Evolutionary conservation across 1,284 basidiomycete genomes (phyloP).

Genomic region (Sanguinoderma infundibulare): DNA sequence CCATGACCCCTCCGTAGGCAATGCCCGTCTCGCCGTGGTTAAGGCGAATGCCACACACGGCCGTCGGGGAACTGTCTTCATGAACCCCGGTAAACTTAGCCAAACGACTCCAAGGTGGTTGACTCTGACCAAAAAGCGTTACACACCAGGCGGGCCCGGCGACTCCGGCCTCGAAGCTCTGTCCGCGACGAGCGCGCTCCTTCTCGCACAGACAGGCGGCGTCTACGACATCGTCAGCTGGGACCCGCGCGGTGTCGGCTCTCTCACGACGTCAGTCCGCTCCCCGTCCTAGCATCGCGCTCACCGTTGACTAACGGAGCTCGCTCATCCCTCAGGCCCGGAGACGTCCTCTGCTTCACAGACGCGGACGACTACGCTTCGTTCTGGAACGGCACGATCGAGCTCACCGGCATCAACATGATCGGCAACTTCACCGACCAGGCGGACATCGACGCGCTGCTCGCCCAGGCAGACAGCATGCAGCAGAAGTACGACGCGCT

Average conservation of each 20-base stretch:
- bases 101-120: no score
- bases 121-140: no score
- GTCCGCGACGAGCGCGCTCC: neutral
- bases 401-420: slow-evolving; percentile 14
- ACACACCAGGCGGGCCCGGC: no score
- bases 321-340: slow-evolving; percentile 7
- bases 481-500: slow-evolving; percentile 21
- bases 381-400: slow-evolving; percentile 17
- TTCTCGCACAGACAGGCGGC: slow-evolving; percentile 8
- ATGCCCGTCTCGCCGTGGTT: no score
- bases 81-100: no score
- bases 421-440: slow-evolving; percentile 15
- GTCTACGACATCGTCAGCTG: slow-evolving; percentile 18
- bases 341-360: slow-evolving; percentile 16
- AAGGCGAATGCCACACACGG: no score
- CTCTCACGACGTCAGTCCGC: neutral
- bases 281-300: no score
- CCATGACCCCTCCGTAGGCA: no score
- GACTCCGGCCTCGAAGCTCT: neutral
- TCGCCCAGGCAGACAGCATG: slow-evolving; percentile 13
- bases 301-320: neutral
- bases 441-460: slow-evolving; percentile 6
- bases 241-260: slow-evolving; percentile 20
- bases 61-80: no score
- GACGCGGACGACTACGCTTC: slow-evolving; percentile 3